Base-by-base conservation (phyloP, 805 yeast genomes). In the Yarrowia sp. region DNA sequence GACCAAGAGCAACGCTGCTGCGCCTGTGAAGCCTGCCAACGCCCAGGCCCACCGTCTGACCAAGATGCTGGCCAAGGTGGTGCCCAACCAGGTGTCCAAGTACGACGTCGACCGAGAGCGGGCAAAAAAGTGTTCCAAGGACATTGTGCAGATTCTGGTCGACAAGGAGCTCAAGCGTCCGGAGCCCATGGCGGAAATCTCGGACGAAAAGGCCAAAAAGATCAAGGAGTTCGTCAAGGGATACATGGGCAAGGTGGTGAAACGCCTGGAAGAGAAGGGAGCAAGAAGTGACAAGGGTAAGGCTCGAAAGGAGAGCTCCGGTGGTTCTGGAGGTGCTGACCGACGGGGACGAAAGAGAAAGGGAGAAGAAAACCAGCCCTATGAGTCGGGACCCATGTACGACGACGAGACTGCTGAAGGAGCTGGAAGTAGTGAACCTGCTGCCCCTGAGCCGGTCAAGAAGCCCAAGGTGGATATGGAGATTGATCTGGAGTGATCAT, bases 1-100 rank as follows among this genome's bases (percentile, higher is more conserved):
- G n/a, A 9, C 12, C 19, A 39, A 19, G 14, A n/a, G 14, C 9
- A 1, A 10, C 13, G 20, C 20, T 34, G 5, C 60, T 4, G 46
- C 46, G 2, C 52, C 52, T 10, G 39, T 46, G 9, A 53, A 53
- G 12, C 56, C 56, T 6, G 42, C 20, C 33, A 73, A 61, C 71
- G 70, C 72, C 66, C 70, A 66, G 39, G 71, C 55, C 68, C 70
- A 64, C 69, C 71, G 24, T 46, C 70, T 69, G 17, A 67, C 70
- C n/a, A 69, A 70, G n/a, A 64, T 80, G 39, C 86, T 94, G 75
- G 98, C 97, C 1, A 78, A 82, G 15, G 81, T 85, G 72, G 90
- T 94, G 12, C 98, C 98, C 10, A 92, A 92, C 73, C 77, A 90
- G 74, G 81, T 93, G 67, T 86, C 87, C 71, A 85, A 85, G 71